Conservation (phyloP, 768 basidiomycete species). For the Hydnomerulius pinastri region DNA sequence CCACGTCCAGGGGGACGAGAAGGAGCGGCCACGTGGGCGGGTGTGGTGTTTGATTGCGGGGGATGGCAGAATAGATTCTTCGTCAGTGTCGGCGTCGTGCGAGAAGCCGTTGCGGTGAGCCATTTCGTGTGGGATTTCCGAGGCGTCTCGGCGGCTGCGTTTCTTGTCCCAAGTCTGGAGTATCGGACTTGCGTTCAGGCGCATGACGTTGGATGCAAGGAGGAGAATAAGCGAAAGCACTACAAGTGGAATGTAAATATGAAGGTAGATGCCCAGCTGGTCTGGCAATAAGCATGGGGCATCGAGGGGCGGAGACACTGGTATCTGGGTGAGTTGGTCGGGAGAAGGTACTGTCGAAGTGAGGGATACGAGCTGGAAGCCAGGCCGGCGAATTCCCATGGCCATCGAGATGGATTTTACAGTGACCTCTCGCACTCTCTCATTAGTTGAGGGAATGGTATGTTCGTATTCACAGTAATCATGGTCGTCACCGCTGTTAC, state of each 20-base stretch:
- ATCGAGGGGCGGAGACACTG: slow-evolving; percentile 44
- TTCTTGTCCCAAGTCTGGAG: slow-evolving; percentile 8
- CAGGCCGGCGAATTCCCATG: slow-evolving; percentile 82
- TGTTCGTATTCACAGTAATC: slow-evolving; percentile 88
- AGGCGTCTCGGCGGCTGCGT: slow-evolving; percentile 8
- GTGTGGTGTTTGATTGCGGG: slow-evolving; percentile 10
- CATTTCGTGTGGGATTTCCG: slow-evolving; percentile 13
- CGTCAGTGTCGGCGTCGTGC: slow-evolving; percentile 6
- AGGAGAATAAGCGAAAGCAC: slow-evolving; percentile 58
- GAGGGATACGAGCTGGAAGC: slow-evolving; percentile 88
- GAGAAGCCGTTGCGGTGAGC: slow-evolving; percentile 5
- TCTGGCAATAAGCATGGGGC: slow-evolving; percentile 80
- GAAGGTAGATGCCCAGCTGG: slow-evolving; percentile 76
- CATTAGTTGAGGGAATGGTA: slow-evolving; percentile 24
- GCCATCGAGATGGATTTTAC: slow-evolving; percentile 91
- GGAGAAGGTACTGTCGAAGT: slow-evolving; percentile 36
- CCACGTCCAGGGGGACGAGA: slow-evolving; percentile 23
- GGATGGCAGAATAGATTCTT: slow-evolving; percentile 14
- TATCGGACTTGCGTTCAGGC: slow-evolving; percentile 7
- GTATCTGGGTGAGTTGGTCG: slow-evolving; percentile 33
- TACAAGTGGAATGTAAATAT: slow-evolving; percentile 68
- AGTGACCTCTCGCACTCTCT: slow-evolving; percentile 68
- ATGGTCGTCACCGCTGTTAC: slow-evolving; percentile 84
- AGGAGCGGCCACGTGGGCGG: slow-evolving; percentile 15
- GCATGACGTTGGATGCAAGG: slow-evolving; percentile 28